These are phyloP conservation scores for Talaromyces atroroseus DNA, from an alignment of 2,329 filamentous ascomycete species.

Conservation along the genomic window DNA sequence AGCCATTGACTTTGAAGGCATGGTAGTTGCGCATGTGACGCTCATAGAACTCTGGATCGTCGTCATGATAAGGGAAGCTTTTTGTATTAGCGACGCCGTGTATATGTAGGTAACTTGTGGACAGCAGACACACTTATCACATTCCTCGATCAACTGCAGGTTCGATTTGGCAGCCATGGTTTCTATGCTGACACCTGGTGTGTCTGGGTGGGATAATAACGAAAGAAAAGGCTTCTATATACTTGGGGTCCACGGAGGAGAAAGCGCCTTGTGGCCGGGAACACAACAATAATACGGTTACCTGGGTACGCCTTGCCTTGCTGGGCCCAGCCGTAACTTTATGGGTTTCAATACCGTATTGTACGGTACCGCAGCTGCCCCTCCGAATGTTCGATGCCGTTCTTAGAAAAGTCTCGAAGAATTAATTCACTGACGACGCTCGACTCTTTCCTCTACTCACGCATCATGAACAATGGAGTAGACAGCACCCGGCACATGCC, in stretches of 20 bases:
- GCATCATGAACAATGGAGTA: neutral
- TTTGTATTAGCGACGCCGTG: neutral
- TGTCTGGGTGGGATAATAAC: neutral
- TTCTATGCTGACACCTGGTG: neutral
- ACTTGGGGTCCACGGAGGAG: neutral
- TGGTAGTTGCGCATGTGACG: constrained; percentile 52
- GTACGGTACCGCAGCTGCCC: neutral
- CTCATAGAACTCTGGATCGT: constrained; percentile 53
- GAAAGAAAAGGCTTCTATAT: neutral
- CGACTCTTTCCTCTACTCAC: neutral
- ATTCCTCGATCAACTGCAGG: constrained; percentile 52
- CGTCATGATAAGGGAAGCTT: constrained; percentile 73
- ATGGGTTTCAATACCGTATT: neutral
- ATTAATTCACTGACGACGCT: neutral
- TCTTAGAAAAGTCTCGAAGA: neutral
- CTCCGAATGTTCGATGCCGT: constrained; percentile 9
- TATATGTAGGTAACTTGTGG: neutral
- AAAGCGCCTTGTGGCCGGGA: neutral
- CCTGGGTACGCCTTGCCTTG: neutral
- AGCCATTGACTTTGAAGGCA: constrained; percentile 62
- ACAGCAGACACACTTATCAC: constrained; percentile 43
- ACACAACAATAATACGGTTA: neutral
- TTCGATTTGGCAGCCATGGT: constrained; percentile 11
- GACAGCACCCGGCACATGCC: neutral
- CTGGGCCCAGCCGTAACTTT: neutral